Evolutionary conservation across 2,329 filamentous ascomycete genomes (phyloP).

Genomic region (Chaetomiaceae sp.): DNA sequence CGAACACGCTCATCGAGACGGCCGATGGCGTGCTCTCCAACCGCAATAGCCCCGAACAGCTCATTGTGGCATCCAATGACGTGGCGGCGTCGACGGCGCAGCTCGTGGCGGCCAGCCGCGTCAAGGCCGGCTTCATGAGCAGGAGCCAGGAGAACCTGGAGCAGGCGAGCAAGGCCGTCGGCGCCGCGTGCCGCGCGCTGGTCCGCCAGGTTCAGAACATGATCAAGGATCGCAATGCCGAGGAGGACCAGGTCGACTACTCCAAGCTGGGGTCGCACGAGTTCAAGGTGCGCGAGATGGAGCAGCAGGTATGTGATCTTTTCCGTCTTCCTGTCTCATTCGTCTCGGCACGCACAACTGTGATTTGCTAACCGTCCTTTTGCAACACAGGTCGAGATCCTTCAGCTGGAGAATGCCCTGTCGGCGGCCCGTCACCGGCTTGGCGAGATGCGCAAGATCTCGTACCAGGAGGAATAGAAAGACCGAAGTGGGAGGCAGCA

Average conservation of each 20-base stretch:
- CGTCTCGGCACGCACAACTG: too few species aligned
- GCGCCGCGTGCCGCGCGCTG: constrained; percentile 76
- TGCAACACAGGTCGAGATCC: constrained; percentile 75
- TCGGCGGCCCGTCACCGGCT: constrained; percentile 73
- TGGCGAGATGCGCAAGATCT: constrained; percentile 97
- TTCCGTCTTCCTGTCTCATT: not conserved
- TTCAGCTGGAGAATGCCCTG: constrained; percentile 87
- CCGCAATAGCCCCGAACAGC: constrained; percentile 89
- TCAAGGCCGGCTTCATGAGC: constrained; percentile 98
- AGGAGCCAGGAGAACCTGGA: constrained; percentile 92
- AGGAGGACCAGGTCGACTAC: constrained; percentile 85
- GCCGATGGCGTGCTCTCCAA: constrained; percentile 91
- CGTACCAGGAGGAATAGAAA: constrained; percentile 70
- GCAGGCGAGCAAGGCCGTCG: constrained; percentile 87
- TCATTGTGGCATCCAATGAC: constrained; percentile 96
- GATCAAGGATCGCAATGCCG: constrained; percentile 79
- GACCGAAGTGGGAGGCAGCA: not conserved
- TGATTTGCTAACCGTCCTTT: constrained; percentile 20
- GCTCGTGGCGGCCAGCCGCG: constrained; percentile 88
- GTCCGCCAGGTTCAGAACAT: constrained; percentile 93
- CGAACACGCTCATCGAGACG: constrained; percentile 95
- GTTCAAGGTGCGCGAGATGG: constrained; percentile 99
- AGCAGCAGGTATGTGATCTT: constrained; percentile 76
- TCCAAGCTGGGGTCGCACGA: constrained; percentile 83
- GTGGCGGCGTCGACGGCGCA: constrained; percentile 95